Conservation (phyloP, 139 green algal genomes). For the Chlamydomonas sphaeroides region DNA sequence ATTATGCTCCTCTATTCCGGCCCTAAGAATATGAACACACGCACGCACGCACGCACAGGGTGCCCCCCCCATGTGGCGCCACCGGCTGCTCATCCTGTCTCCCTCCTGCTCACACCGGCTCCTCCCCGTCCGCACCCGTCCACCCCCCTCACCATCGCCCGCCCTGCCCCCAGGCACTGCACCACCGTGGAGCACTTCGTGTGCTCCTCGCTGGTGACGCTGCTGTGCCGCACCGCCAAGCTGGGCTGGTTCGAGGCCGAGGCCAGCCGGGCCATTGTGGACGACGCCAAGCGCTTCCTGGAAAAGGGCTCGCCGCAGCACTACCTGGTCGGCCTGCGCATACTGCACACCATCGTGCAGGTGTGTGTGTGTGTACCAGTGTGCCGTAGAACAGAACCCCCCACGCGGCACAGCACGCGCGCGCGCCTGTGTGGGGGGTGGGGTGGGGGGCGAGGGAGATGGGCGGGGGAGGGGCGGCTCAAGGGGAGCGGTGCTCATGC, state of each 20-base stretch:
- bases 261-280: constrained; percentile 81
- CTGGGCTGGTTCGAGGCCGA: constrained; percentile 96
- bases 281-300: constrained; percentile 79
- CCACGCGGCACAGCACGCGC: too few relatives aligned
- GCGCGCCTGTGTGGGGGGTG: too few relatives aligned
- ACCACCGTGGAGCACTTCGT: constrained; percentile 85
- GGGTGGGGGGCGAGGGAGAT: neutral
- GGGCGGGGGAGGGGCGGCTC: too few relatives aligned
- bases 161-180: constrained; percentile 68
- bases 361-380: constrained; percentile 1
- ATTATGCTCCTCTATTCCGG: too few relatives aligned
- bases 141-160: neutral
- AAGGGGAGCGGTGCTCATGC: too few relatives aligned
- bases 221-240: constrained; percentile 95
- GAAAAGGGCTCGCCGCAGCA: constrained; percentile 59
- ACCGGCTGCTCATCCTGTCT: too few relatives aligned
- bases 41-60: too few relatives aligned
- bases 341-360: constrained; percentile 89
- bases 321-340: constrained; percentile 92
- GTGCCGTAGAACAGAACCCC: too few relatives aligned
- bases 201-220: constrained; percentile 69
- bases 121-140: neutral
- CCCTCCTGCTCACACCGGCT: neutral
- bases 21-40: too few relatives aligned
- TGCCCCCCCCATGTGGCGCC: too few relatives aligned